Conservation (phyloP, 208 protist species). For the Phytomonas francai region DNA sequence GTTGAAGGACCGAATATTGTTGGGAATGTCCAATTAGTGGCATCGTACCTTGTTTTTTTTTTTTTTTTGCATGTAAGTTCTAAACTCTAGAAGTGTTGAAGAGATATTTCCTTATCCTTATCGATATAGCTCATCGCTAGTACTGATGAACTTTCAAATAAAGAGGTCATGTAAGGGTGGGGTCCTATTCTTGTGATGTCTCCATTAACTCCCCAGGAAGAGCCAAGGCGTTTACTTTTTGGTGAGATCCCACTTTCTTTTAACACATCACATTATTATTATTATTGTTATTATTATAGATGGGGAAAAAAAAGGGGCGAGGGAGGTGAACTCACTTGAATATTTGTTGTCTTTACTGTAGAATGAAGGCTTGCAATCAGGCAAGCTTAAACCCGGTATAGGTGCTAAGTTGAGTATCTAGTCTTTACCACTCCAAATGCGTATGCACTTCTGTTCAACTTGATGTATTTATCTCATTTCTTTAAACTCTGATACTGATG, state of each 20-base stretch:
- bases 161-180: background rate
- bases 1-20: slow-evolving; percentile 86
- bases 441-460: background rate
- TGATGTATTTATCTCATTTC: slow-evolving; percentile 1
- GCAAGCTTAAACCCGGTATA: background rate
- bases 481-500: background rate
- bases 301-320: no score
- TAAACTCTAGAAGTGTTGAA: background rate
- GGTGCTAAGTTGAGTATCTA: background rate
- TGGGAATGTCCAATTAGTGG: slow-evolving; percentile 14
- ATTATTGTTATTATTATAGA: background rate
- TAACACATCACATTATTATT: background rate
- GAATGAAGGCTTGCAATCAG: background rate
- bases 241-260: background rate
- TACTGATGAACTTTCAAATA: background rate
- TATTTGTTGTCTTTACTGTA: background rate
- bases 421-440: background rate
- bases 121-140: background rate
- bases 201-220: background rate
- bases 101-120: background rate
- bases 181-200: background rate
- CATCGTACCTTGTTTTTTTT: background rate
- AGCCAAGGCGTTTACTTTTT: background rate
- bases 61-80: background rate
- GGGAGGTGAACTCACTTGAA: background rate